Percentiles rank a stretch among this genome's conserved stretches.
Conservation (phyloP, 495 filamentous ascomycete species). For the Clohesyomyces aquaticus region DNA sequence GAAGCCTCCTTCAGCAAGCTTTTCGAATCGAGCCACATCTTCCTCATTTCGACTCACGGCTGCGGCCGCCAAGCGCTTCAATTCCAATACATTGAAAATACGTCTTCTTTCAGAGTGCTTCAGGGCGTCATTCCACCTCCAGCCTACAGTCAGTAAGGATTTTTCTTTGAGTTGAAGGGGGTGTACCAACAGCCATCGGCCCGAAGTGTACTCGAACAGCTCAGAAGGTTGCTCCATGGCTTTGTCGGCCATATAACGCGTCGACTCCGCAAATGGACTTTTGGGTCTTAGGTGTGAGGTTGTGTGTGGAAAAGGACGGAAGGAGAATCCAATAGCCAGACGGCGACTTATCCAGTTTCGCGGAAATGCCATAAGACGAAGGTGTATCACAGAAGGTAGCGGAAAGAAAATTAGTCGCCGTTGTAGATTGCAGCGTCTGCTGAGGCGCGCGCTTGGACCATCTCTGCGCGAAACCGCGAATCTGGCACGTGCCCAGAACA, state of each 20-base stretch:
- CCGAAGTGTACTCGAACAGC: constrained; percentile 17
- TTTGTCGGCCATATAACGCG: background rate
- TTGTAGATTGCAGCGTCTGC: too few species aligned
- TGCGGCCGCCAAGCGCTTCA: constrained; percentile 7
- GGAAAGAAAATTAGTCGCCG: too few species aligned
- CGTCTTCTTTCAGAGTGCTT: constrained; percentile 8
- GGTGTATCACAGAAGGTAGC: too few species aligned
- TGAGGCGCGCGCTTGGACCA: too few species aligned
- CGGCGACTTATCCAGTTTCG: background rate
- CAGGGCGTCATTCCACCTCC: constrained; percentile 3
- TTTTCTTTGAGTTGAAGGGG: background rate
- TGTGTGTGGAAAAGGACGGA: background rate
- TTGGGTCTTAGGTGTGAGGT: background rate
- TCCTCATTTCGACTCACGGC: constrained; percentile 2
- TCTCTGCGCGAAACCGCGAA: too few species aligned
- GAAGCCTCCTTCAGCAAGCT: constrained; percentile 30
- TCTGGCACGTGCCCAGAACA: too few species aligned
- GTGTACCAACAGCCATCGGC: constrained; percentile 13
- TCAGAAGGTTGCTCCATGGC: constrained; percentile 1
- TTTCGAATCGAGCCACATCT: constrained; percentile 15
- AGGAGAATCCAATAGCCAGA: background rate
- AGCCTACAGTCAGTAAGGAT: constrained; percentile 3
- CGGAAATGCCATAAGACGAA: background rate
- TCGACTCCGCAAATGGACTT: background rate
- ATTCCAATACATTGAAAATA: constrained; percentile 7